phyloP scores from a whole-genome alignment of 2,329 filamentous ascomycete species.

The Cordyceps javanica region DNA sequence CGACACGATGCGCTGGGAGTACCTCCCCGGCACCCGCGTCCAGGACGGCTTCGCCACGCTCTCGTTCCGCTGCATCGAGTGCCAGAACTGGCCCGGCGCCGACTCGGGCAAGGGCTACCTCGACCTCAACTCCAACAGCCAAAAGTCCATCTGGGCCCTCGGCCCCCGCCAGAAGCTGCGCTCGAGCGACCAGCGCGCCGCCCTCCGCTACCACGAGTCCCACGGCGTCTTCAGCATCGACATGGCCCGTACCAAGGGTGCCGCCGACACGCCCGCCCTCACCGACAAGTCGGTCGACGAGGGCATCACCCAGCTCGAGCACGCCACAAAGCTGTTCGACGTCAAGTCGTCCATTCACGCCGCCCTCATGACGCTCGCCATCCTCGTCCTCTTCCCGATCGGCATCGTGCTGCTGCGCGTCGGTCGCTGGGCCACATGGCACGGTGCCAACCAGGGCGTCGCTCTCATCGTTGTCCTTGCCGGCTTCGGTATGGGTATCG shows the following conservation, averaged over 20 bases:
- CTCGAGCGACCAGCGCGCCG: conserved; percentile 36
- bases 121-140: conserved; percentile 40
- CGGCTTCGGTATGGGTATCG: conserved; percentile 48
- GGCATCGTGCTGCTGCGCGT: conserved; percentile 49
- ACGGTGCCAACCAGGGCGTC: conserved; percentile 46
- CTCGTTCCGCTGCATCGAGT: conserved; percentile 45
- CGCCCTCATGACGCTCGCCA: conserved; percentile 48
- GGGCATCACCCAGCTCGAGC: conserved; percentile 29
- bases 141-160: conserved; percentile 50
- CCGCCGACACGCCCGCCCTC: conserved; percentile 35
- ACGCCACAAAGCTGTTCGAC: conserved; percentile 28
- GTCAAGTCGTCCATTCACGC: conserved; percentile 38
- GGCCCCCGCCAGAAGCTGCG: conserved; percentile 40
- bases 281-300: conserved; percentile 26
- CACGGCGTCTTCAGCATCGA: conserved; percentile 53
- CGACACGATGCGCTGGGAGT: conserved; percentile 35
- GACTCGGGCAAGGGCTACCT: conserved; percentile 34
- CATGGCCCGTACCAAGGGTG: conserved; percentile 44
- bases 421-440: conserved; percentile 46
- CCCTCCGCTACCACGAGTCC: conserved; percentile 44
- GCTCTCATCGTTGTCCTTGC: conserved; percentile 42
- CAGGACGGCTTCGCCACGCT: conserved; percentile 40
- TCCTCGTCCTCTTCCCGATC: conserved; percentile 50
- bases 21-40: conserved; percentile 43
- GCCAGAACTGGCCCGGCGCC: conserved; percentile 40